These are phyloP conservation scores for Magnolia kwangsiensis DNA, from an alignment of 164 flowering plant species.

Conservation along the genomic window DNA sequence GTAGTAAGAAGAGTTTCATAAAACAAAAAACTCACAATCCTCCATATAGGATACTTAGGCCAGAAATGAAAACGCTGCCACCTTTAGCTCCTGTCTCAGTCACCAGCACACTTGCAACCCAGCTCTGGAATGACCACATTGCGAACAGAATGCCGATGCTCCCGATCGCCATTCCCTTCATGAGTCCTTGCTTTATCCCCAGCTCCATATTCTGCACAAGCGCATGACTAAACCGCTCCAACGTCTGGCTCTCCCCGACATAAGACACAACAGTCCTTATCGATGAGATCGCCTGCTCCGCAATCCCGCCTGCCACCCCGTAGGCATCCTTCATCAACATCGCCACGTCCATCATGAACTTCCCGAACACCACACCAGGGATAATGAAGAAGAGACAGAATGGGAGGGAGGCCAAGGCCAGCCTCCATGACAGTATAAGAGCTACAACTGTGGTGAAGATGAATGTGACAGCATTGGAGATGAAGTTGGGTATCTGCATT, in stretches of 20 bases:
- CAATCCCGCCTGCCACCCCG: conserved; percentile 50
- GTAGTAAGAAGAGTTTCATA: neutral
- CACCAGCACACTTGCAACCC: conserved; percentile 44
- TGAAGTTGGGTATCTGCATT: conserved; percentile 47
- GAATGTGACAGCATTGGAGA: conserved; percentile 40
- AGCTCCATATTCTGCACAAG: conserved; percentile 27
- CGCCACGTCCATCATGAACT: conserved; percentile 20
- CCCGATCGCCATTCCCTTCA: conserved; percentile 50
- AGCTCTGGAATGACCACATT: conserved; percentile 44
- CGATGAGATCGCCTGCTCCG: conserved; percentile 52
- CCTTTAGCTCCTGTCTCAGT: conserved; percentile 39
- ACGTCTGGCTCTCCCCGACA: conserved; percentile 41
- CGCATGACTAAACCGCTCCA: conserved; percentile 26
- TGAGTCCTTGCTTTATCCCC: conserved; percentile 45
- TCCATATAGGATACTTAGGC: conserved; percentile 31
- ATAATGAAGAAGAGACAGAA: conserved; percentile 22
- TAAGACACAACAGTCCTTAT: conserved; percentile 49
- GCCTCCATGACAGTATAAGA: conserved; percentile 50
- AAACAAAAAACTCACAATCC: conserved; percentile 39
- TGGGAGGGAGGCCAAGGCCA: conserved; percentile 50
- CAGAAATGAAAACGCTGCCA: conserved; percentile 37
- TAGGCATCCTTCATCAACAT: conserved; percentile 34
- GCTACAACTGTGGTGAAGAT: conserved; percentile 28
- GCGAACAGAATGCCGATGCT: conserved; percentile 44
- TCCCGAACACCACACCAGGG: conserved; percentile 35